Percentiles rank a stretch among this genome's conserved stretches.
phyloP scores from a whole-genome alignment of 371 early-diverging fungal species.

The Mucor racemosus region DNA sequence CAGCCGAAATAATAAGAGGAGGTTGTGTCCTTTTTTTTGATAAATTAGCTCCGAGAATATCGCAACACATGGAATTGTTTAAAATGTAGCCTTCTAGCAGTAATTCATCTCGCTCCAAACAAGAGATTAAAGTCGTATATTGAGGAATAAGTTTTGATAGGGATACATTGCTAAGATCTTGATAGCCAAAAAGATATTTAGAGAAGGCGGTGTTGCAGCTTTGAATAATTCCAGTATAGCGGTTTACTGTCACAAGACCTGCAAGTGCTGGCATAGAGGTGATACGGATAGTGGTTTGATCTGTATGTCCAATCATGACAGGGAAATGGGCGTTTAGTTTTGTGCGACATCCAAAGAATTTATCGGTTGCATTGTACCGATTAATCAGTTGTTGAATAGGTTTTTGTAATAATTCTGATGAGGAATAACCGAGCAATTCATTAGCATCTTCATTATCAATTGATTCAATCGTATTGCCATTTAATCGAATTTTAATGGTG shows the following conservation, averaged over 20 bases:
- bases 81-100: constrained; percentile 41
- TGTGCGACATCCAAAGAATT: constrained; percentile 63
- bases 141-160: constrained; percentile 60
- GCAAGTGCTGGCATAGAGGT: constrained; percentile 73
- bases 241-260: constrained; percentile 65
- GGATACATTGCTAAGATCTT: constrained; percentile 28
- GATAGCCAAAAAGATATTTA: constrained; percentile 69
- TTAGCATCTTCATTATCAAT: constrained; percentile 49
- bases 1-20: constrained; percentile 28
- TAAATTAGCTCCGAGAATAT: constrained; percentile 17
- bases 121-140: constrained; percentile 54
- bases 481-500: constrained; percentile 40
- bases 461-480: constrained; percentile 54
- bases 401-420: constrained; percentile 45
- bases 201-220: constrained; percentile 61
- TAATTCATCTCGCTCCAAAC: constrained; percentile 40
- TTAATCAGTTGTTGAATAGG: constrained; percentile 17
- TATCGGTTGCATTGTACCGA: constrained; percentile 48
- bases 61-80: constrained; percentile 36
- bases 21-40: neutral
- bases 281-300: constrained; percentile 44
- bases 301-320: constrained; percentile 50
- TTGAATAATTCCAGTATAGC: constrained; percentile 48
- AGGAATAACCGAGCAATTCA: constrained; percentile 58
- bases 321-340: constrained; percentile 64